Conservation (phyloP, 345 rosid genomes). For the Barbarea vulgaris region DNA sequence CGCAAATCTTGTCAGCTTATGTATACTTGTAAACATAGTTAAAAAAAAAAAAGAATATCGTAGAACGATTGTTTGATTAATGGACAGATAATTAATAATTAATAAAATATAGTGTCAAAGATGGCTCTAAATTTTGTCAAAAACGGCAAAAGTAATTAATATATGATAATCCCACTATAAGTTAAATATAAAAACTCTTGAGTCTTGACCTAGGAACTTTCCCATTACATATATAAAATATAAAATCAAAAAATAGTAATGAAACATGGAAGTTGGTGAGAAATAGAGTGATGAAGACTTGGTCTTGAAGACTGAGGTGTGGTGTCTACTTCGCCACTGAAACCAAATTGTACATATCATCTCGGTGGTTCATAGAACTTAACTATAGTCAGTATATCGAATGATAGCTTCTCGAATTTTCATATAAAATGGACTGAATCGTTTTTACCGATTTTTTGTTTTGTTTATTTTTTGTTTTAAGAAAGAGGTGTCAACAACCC, state of each 20-base stretch:
- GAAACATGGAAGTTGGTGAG: constrained; percentile 34
- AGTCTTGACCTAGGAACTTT: constrained; percentile 30
- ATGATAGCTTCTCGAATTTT: constrained; percentile 19
- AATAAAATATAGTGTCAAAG: constrained; percentile 24
- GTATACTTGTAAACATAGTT: neutral
- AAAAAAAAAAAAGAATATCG: neutral
- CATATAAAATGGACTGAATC: neutral
- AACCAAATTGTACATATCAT: constrained; percentile 27
- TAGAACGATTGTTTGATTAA: constrained; percentile 3
- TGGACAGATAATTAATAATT: constrained; percentile 14
- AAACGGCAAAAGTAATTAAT: constrained; percentile 4
- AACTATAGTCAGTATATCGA: constrained; percentile 18
- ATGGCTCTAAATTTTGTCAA: constrained; percentile 28
- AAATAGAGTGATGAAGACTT: constrained; percentile 32
- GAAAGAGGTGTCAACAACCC: constrained; percentile 24
- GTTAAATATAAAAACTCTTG: neutral
- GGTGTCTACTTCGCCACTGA: constrained; percentile 36
- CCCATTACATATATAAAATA: constrained; percentile 27
- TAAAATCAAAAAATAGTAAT: constrained; percentile 18
- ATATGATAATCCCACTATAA: constrained; percentile 14
- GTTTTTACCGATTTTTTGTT: too few relatives aligned
- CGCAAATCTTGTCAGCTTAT: neutral
- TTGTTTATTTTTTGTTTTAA: constrained; percentile 15
- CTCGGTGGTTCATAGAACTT: constrained; percentile 33
- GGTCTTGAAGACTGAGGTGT: constrained; percentile 43